These are phyloP conservation scores for Venturiaceae sp. DNA, from an alignment of 2,329 filamentous ascomycete species.

Conservation along the genomic window DNA sequence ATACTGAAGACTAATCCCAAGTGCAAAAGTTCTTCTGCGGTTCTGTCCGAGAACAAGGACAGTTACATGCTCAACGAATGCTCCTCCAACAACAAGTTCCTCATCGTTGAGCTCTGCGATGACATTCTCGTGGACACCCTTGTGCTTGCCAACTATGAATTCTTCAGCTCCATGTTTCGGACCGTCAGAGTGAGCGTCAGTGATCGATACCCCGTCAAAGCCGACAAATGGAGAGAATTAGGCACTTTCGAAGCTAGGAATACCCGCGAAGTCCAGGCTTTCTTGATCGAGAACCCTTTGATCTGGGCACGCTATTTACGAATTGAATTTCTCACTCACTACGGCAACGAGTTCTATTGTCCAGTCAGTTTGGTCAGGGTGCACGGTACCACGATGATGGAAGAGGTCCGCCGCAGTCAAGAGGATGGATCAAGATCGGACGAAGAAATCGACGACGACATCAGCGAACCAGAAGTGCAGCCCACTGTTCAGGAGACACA, in stretches of 20 bases:
- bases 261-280: slow-evolving; percentile 86
- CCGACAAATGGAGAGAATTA: slow-evolving; percentile 82
- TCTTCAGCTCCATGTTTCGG: slow-evolving; percentile 95
- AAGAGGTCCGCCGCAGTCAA: slow-evolving; percentile 77
- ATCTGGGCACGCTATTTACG: slow-evolving; percentile 93
- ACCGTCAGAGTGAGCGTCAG: slow-evolving; percentile 87
- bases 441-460: slow-evolving; percentile 21
- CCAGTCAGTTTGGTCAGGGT: slow-evolving; percentile 83
- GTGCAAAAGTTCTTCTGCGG: slow-evolving; percentile 77
- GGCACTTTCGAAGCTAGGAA: slow-evolving; percentile 88
- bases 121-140: slow-evolving; percentile 82
- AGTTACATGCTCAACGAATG: slow-evolving; percentile 97
- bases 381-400: slow-evolving; percentile 88
- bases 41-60: slow-evolving; percentile 94
- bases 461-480: background rate
- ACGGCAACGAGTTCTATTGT: slow-evolving; percentile 94
- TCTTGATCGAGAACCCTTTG: slow-evolving; percentile 84
- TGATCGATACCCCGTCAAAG: slow-evolving; percentile 86
- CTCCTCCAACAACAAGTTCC: slow-evolving; percentile 75
- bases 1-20: slow-evolving; percentile 82
- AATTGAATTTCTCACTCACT: slow-evolving; percentile 87
- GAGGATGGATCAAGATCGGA: slow-evolving; percentile 53
- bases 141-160: slow-evolving; percentile 97
- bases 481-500: background rate
- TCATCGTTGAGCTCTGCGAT: slow-evolving; percentile 90